Evolutionary conservation across 1,139 yeast genomes (phyloP).

Genomic region (Blastobotrys illinoisensis): DNA sequence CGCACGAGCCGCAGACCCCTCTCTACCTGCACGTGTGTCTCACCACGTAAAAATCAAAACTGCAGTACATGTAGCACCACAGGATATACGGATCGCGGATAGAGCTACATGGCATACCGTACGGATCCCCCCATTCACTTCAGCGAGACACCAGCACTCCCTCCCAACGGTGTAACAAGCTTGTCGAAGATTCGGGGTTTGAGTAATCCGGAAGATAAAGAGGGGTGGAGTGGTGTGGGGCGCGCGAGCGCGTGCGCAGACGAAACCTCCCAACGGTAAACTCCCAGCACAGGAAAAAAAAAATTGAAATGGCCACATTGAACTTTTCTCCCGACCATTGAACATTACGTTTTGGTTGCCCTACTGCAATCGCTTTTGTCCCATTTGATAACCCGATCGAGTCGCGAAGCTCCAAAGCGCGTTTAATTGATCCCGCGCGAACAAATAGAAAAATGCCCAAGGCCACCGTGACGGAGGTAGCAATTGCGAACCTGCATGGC

Average conservation of each 20-base stretch:
- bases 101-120: no score
- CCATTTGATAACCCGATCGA: not conserved
- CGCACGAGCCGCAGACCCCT: no score
- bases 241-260: not conserved
- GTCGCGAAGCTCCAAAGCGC: conserved; percentile 1
- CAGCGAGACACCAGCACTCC: no score
- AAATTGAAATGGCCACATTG: not conserved
- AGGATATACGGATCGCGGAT: no score
- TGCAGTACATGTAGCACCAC: no score
- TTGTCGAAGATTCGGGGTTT: not conserved
- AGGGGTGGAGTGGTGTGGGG: not conserved
- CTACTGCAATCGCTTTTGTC: not conserved
- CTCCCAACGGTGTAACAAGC: no score
- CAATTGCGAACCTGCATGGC: not conserved
- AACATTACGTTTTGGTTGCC: not conserved
- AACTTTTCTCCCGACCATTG: not conserved
- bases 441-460: not conserved
- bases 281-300: not conserved
- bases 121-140: no score
- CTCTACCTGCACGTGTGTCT: no score
- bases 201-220: not conserved
- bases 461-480: not conserved
- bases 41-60: no score
- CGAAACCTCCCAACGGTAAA: not conserved
- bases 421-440: not conserved